phyloP scores from a whole-genome alignment of 495 filamentous ascomycete genomes.

The Hypomontagnella monticulosa region DNA sequence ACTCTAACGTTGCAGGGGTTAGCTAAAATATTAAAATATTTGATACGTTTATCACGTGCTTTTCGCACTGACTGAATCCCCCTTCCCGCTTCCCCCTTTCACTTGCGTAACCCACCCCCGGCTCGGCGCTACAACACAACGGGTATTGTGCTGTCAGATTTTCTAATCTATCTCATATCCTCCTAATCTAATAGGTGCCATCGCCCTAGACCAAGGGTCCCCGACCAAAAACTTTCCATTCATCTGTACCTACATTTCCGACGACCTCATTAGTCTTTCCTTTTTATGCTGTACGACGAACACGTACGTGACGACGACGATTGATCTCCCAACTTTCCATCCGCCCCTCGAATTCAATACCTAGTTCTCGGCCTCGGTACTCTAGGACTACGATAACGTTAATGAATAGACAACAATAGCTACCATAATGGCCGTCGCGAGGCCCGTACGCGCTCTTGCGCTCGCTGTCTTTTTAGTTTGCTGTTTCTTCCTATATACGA shows the following conservation, averaged over 20 bases:
- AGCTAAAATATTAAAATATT: constrained; percentile 2
- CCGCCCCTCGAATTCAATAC: constrained; percentile 3
- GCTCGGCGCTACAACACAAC: not conserved
- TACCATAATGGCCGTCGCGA: constrained; percentile 77
- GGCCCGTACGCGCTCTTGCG: constrained; percentile 81
- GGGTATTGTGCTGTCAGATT: constrained; percentile 22
- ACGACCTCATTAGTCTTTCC: constrained; percentile 4
- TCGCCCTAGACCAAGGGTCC: not conserved
- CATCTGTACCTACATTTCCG: constrained; percentile 38
- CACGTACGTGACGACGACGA: not conserved
- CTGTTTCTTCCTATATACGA: constrained; percentile 76
- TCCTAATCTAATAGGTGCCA: constrained; percentile 1
- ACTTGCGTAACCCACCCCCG: constrained; percentile 5
- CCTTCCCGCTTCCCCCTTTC: constrained; percentile 2
- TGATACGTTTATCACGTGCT: not conserved
- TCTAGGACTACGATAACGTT: constrained; percentile 21
- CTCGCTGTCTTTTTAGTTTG: constrained; percentile 74
- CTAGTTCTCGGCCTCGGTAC: not conserved
- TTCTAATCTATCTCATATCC: constrained; percentile 15
- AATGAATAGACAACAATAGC: constrained; percentile 39
- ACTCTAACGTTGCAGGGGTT: constrained; percentile 29
- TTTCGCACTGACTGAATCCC: constrained; percentile 18
- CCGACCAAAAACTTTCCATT: constrained; percentile 16
- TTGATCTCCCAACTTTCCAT: constrained; percentile 2
- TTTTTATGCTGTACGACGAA: constrained; percentile 7